Conservation (phyloP, 1,139 yeast genomes). For the Taphrina communis region DNA sequence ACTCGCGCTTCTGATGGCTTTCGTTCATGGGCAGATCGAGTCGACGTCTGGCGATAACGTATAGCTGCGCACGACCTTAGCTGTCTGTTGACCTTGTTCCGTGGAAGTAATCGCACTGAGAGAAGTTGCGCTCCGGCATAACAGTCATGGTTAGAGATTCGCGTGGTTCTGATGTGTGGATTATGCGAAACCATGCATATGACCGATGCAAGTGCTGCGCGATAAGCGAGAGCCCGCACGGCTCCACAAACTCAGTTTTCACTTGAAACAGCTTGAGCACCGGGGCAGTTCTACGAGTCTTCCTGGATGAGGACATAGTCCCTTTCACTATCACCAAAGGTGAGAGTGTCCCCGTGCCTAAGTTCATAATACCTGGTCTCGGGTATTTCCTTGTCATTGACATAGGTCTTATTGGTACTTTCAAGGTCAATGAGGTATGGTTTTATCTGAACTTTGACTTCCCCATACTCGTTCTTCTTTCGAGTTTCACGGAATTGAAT, state of each 20-base stretch:
- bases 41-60: too few species aligned
- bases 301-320: constrained; percentile 51
- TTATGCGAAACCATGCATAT: too few species aligned
- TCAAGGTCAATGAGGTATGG: constrained; percentile 62
- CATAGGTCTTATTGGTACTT: constrained; percentile 61
- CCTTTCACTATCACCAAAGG: constrained; percentile 55
- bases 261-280: neutral
- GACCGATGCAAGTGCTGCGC: too few species aligned
- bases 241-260: neutral
- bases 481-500: constrained; percentile 57
- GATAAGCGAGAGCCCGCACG: neutral
- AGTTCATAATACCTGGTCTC: constrained; percentile 59
- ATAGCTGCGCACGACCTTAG: too few species aligned
- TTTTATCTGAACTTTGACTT: constrained; percentile 46
- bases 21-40: neutral
- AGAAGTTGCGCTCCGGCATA: too few species aligned
- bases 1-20: neutral
- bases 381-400: constrained; percentile 59
- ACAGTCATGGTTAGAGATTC: too few species aligned
- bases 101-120: too few species aligned
- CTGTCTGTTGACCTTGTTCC: too few species aligned
- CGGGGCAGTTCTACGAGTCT: neutral
- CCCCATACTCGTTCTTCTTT: constrained; percentile 44
- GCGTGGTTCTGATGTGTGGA: too few species aligned
- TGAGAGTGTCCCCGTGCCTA: constrained; percentile 57